Conservation (phyloP, 2,329 filamentous ascomycete genomes). For the Triangularia setosa region DNA sequence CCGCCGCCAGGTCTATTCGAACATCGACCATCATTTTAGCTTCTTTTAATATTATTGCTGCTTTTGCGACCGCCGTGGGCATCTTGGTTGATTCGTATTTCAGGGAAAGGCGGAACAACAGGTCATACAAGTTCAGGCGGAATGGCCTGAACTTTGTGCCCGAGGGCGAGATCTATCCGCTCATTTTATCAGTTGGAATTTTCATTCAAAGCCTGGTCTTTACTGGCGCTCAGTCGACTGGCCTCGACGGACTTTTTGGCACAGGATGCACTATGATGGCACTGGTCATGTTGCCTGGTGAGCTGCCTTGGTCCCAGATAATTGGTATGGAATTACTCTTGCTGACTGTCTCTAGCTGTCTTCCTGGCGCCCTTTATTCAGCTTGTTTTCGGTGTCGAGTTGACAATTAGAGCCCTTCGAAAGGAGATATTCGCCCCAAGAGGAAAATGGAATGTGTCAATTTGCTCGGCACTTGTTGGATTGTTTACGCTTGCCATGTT, state of each 20-base stretch:
- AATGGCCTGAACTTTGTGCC: slow-evolving; percentile 43
- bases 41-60: slow-evolving; percentile 57
- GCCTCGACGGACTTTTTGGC: slow-evolving; percentile 48
- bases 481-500: slow-evolving; percentile 53
- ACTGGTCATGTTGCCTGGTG: slow-evolving; percentile 59
- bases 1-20: slow-evolving; percentile 53
- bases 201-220: slow-evolving; percentile 56
- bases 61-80: slow-evolving; percentile 51
- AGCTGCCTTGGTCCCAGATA: not conserved
- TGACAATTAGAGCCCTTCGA: slow-evolving; percentile 52
- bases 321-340: not conserved
- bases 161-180: slow-evolving; percentile 49
- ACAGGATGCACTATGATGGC: slow-evolving; percentile 51
- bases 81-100: slow-evolving; percentile 56
- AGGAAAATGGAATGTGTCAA: slow-evolving; percentile 55
- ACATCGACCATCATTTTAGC: slow-evolving; percentile 60
- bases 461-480: slow-evolving; percentile 51
- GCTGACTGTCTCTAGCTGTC: slow-evolving; percentile 44
- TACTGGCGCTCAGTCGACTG: slow-evolving; percentile 52
- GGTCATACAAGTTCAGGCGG: slow-evolving; percentile 39
- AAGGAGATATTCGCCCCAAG: slow-evolving; percentile 54
- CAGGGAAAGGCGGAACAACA: slow-evolving; percentile 39
- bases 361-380: slow-evolving; percentile 65
- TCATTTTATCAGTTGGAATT: slow-evolving; percentile 55
- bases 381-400: slow-evolving; percentile 61